These are phyloP conservation scores for Neonectria punicea DNA, from an alignment of 2,329 filamentous ascomycete species.

Conservation along the genomic window DNA sequence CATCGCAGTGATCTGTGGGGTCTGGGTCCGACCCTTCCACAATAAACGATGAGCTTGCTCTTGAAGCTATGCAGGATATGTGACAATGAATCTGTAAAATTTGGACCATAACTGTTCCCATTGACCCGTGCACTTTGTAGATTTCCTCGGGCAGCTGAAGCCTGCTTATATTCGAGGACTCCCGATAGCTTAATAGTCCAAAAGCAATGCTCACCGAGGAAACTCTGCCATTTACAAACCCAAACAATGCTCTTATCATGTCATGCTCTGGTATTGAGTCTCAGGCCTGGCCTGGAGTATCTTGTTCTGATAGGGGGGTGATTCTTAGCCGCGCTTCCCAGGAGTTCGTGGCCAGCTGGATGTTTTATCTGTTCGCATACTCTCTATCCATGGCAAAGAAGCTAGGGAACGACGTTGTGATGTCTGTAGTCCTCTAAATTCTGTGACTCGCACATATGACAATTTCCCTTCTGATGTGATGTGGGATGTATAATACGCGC, in stretches of 20 bases:
- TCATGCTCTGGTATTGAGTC: no score
- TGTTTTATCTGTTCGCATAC: not conserved
- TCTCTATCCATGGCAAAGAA: not conserved
- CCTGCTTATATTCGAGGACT: not conserved
- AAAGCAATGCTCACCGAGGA: not conserved
- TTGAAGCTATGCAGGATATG: conserved; percentile 33
- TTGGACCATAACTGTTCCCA: not conserved
- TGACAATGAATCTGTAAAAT: not conserved
- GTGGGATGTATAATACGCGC: no score
- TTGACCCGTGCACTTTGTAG: not conserved
- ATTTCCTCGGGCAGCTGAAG: not conserved
- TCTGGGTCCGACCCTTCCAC: conserved; percentile 47
- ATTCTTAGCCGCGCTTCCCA: not conserved
- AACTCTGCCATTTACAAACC: not conserved
- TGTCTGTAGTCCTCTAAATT: not conserved
- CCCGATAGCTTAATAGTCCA: not conserved
- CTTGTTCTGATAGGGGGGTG: not conserved
- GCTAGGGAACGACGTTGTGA: no score
- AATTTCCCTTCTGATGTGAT: no score
- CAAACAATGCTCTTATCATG: not conserved
- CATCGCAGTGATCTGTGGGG: conserved; percentile 44
- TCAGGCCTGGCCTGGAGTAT: not conserved
- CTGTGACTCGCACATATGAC: no score
- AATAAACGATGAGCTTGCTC: conserved; percentile 48
- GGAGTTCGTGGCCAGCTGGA: not conserved